Base-by-base conservation (phyloP, 1,284 basidiomycete species). In the Ceratobasidium sp. region DNA sequence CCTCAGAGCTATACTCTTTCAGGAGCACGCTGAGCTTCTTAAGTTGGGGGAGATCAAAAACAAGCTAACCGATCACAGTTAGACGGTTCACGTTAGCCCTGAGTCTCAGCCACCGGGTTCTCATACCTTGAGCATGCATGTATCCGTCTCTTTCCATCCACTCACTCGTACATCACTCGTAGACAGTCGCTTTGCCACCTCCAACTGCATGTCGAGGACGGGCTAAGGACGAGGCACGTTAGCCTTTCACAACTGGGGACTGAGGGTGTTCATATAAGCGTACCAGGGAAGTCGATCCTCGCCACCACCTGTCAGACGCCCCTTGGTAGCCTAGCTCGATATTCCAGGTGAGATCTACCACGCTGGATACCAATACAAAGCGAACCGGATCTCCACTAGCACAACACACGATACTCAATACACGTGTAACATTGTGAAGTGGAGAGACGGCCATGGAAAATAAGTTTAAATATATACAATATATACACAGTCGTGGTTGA, bases 261-360 rank as follows among this genome's bases (percentile, higher is more conserved):
- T 26, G n/a, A 43, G 26, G 4, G 14, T n/a, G n/a, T n/a, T n/a
- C n/a, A n/a, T n/a, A n/a, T n/a, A n/a, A n/a, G 14, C 65, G 16
- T 46, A 69, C 65, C 50, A 69, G 16, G 10, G 53, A 39, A 28
- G 14, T 34, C 9, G 65, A 41, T 23, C 65, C 65, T 46, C 65
- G 10, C 65, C 65, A 69, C 65, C 65, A 69, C 14, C 65, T 52
- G 41, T 69, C 65, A 30, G 36, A 30, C 3, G n/a, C 65, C 12
- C 65, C 65, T 28, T 69, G 65, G 41, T 53, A 69, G 34, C 65
- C 65, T 28, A 69, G 41, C 43, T 69, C 65, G 28, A 69, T 41
- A 46, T 69, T 69, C 65, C 50, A 69, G 16, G 52, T 69, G 32
- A 53, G 36, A 41, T 69, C 53, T n/a, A 69, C 65, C 18, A 69